Percentiles rank a stretch among this genome's conserved stretches.
These are phyloP conservation scores for Nannochloris sp. DNA, from an alignment of 139 green algal genomes.

Conservation along the genomic window DNA sequence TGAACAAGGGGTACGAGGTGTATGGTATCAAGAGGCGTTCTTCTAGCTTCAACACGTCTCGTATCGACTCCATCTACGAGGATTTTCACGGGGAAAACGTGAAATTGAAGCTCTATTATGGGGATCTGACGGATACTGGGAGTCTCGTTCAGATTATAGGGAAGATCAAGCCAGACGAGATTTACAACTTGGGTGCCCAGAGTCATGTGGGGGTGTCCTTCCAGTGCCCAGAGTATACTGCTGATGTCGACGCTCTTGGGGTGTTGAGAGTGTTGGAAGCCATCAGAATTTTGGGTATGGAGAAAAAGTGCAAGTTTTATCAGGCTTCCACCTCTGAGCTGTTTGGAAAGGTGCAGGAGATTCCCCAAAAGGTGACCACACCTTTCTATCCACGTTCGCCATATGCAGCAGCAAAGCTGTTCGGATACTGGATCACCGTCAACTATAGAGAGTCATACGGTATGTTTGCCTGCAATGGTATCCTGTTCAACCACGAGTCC, in stretches of 20 bases:
- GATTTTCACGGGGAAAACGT: not conserved
- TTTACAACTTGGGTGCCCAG: slow-evolving; percentile 76
- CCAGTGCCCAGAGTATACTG: slow-evolving; percentile 62
- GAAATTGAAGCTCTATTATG: slow-evolving; percentile 50
- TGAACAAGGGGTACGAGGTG: slow-evolving; percentile 59
- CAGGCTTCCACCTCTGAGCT: slow-evolving; percentile 72
- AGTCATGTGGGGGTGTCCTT: slow-evolving; percentile 68
- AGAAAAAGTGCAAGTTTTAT: slow-evolving; percentile 47
- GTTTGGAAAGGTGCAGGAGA: slow-evolving; percentile 62
- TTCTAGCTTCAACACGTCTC: slow-evolving; percentile 47
- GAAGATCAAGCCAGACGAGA: slow-evolving; percentile 45
- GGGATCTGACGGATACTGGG: slow-evolving; percentile 48
- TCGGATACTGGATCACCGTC: slow-evolving; percentile 56
- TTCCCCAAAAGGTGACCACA: slow-evolving; percentile 57
- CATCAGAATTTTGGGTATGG: slow-evolving; percentile 33
- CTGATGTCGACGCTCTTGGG: slow-evolving; percentile 42
- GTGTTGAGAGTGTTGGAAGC: slow-evolving; percentile 60
- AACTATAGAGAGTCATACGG: slow-evolving; percentile 71
- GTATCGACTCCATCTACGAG: slow-evolving; percentile 49
- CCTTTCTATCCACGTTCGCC: slow-evolving; percentile 67
- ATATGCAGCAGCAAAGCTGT: slow-evolving; percentile 70
- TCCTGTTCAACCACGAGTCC: slow-evolving; percentile 80
- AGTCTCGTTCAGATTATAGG: slow-evolving; percentile 27
- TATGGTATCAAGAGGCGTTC: slow-evolving; percentile 55
- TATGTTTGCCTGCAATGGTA: slow-evolving; percentile 69